Base-by-base conservation (phyloP, 2,329 filamentous ascomycete genomes). In the Dryadomyces sulphureus region DNA sequence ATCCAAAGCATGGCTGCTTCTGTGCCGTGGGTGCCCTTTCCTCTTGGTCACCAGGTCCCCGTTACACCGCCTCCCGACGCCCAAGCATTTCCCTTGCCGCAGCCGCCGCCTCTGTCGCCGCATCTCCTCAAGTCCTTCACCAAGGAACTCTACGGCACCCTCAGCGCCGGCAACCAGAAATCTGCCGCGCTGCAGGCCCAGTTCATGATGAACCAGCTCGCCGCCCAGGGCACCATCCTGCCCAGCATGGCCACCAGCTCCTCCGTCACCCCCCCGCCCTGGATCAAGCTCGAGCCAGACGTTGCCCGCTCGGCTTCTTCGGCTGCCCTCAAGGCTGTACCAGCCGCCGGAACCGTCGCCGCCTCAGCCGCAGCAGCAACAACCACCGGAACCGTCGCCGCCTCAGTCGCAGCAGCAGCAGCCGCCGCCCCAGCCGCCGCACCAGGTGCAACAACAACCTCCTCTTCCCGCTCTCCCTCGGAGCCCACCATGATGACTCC, bases 31-130 rank as follows among this genome's bases (percentile, higher is more conserved):
- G 50, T 58, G 39, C 55, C 58, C 16, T 50, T 54, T 27, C 54
- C 54, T 30, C 55, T 59, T 47, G 59, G 58, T 45, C 48, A 59
- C 45, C 58, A 63, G 24, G 56, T 60, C 14, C 63, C 63, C 35
- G 58, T 65, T 40, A 65, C 64, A 7, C 64, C 63, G 43, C 62
- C 64, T 7, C 63, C 63, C 30, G 63, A 65, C 32, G 57, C 62
- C 45, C 57, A 59, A 34, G 54, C 57, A 5, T 64, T 66, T 48
- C 49, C 48, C 8, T 30, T 49, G 34, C 8, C 36, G 9, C 46
- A 48, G 16, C 49, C 48, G 9, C 47, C 46, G 19, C 50, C 48
- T 19, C 48, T 52, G 47, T 50, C 52, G 27, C 47, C 50, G 16
- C 40, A 49, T 19, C 30, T 51, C 24, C 22, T 58, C 34, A 54